Conservation (phyloP, 2,329 filamentous ascomycete genomes). For the Teratosphaeria gauchensis region DNA sequence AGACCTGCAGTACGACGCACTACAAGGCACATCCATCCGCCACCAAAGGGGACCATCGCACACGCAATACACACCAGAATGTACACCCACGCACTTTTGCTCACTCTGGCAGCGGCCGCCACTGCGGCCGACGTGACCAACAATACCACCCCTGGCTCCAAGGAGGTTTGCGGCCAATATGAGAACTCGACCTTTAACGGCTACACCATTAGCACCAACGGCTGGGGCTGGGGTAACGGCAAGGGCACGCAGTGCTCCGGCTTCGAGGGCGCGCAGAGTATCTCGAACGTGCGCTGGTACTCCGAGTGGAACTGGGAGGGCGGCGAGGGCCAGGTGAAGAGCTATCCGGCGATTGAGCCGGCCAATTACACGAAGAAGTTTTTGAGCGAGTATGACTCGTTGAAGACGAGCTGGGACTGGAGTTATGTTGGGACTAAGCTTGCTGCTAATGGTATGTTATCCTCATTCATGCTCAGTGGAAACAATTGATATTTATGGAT, state of each 20-base stretch:
- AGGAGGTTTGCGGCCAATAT: slow-evolving; percentile 4
- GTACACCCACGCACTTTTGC: too few relatives aligned
- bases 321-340: slow-evolving; percentile 28
- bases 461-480: background rate
- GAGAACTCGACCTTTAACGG: background rate
- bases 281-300: slow-evolving; percentile 10
- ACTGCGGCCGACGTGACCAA: background rate
- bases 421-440: slow-evolving; percentile 40
- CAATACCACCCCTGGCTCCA: background rate
- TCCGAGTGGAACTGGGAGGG: slow-evolving; percentile 15
- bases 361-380: slow-evolving; percentile 21
- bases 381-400: slow-evolving; percentile 29
- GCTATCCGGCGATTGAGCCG: slow-evolving; percentile 33
- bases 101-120: background rate
- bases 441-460: slow-evolving; percentile 3
- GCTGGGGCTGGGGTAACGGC: slow-evolving; percentile 10
- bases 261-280: slow-evolving; percentile 9
- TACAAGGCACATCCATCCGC: background rate
- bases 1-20: too few relatives aligned
- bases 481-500: slow-evolving; percentile 27
- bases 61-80: too few relatives aligned
- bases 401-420: slow-evolving; percentile 39
- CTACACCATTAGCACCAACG: slow-evolving; percentile 14
- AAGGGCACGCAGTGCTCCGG: slow-evolving; percentile 13
- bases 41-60: background rate